Conservation (phyloP, 2,329 filamentous ascomycete genomes). For the Magnaporthiopsis incrustans region DNA sequence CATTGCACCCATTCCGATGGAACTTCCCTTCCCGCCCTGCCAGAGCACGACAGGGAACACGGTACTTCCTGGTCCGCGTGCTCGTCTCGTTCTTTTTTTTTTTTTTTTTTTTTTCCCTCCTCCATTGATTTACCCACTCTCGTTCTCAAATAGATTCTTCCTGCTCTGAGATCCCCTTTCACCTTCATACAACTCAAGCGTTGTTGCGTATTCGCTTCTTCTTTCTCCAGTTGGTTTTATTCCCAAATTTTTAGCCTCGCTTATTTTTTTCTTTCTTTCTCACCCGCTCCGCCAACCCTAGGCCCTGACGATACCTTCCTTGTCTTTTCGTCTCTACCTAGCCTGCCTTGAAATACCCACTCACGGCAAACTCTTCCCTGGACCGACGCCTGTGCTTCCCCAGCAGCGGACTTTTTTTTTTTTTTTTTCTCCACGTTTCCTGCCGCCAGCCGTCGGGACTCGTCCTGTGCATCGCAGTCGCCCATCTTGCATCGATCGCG, state of each 20-base stretch:
- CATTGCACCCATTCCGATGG: neutral
- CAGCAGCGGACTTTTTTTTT: neutral
- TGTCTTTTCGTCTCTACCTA: neutral
- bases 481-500: neutral
- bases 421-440: neutral
- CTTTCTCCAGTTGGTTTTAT: neutral
- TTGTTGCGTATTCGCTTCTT: neutral
- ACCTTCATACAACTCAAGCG: neutral
- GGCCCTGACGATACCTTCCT: neutral
- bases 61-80: neutral
- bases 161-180: neutral
- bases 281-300: slow-evolving; percentile 1
- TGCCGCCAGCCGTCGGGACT: neutral
- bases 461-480: neutral
- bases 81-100: slow-evolving; percentile 1
- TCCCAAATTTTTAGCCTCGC: neutral
- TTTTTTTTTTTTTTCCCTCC: slow-evolving; percentile 3
- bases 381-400: neutral
- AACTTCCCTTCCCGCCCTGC: slow-evolving; percentile 1
- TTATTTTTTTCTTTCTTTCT: neutral
- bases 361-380: neutral
- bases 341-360: neutral
- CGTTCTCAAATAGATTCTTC: neutral
- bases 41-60: neutral
- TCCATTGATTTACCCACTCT: neutral